phyloP scores from a whole-genome alignment of 768 basidiomycete genomes.

The Lactifluus volemus region DNA sequence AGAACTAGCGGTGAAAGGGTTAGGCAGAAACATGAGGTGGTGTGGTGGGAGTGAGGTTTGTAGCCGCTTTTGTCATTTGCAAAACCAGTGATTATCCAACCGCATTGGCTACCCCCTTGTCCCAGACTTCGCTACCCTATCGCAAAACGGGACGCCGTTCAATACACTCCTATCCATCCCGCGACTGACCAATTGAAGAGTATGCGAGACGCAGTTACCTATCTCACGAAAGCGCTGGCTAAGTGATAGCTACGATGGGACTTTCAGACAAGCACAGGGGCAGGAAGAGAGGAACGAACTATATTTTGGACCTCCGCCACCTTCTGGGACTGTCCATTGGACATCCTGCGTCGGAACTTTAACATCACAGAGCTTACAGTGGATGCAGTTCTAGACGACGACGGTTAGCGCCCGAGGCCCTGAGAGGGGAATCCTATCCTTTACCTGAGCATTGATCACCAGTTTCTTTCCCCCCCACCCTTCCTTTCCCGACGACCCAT shows the following conservation, averaged over 20 bases:
- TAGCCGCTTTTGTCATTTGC: not conserved
- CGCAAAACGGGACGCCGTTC: not conserved
- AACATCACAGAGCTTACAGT: slow-evolving; percentile 94
- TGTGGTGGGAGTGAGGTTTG: not conserved
- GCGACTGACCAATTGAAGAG: not conserved
- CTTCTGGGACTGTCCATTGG: slow-evolving; percentile 94
- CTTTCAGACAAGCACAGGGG: not conserved
- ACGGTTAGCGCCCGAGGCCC: slow-evolving; percentile 17
- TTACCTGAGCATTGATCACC: slow-evolving; percentile 94
- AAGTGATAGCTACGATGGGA: slow-evolving; percentile 11
- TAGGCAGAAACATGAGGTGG: slow-evolving; percentile 7
- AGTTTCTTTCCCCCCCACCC: slow-evolving; percentile 80
- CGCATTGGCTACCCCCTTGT: slow-evolving; percentile 3
- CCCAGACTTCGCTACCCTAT: slow-evolving; percentile 6
- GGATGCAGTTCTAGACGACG: slow-evolving; percentile 68
- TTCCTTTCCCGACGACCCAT: slow-evolving; percentile 31
- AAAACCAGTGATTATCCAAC: not conserved
- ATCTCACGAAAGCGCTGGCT: not conserved
- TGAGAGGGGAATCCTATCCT: slow-evolving; percentile 18
- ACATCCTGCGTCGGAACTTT: slow-evolving; percentile 97
- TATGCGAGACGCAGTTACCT: not conserved
- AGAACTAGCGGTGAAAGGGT: slow-evolving; percentile 14
- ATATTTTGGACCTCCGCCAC: slow-evolving; percentile 94
- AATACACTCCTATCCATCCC: not conserved
- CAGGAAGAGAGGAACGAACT: slow-evolving; percentile 36